These are phyloP conservation scores for Fusarium mexicanum DNA, from an alignment of 2,329 filamentous ascomycete species.

Conservation along the genomic window DNA sequence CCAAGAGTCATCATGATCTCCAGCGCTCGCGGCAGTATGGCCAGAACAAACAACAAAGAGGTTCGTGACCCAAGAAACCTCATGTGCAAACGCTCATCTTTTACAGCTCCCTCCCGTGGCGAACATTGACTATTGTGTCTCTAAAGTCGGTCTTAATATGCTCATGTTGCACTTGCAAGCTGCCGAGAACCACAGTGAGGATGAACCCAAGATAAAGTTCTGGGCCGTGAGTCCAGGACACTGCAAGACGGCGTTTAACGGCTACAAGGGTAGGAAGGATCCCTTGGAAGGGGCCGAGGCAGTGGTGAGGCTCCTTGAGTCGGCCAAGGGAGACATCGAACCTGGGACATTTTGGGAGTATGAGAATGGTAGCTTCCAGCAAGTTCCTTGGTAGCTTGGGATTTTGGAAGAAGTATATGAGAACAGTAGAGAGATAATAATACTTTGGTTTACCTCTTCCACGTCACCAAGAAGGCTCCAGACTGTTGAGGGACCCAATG, in stretches of 20 bases:
- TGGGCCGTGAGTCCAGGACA: slow-evolving; percentile 12
- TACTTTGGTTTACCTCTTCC: neutral
- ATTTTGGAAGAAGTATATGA: neutral
- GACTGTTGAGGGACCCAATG: neutral
- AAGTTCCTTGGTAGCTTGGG: neutral
- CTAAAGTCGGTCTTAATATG: slow-evolving; percentile 11
- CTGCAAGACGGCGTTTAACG: slow-evolving; percentile 16
- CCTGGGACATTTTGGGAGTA: slow-evolving; percentile 14
- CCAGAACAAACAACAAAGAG: neutral
- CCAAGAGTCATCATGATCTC: slow-evolving; percentile 17
- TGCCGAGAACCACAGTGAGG: neutral
- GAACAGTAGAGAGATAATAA: no score
- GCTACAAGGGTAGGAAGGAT: neutral
- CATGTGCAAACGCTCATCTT: neutral
- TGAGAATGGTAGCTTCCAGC: neutral
- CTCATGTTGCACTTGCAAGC: neutral
- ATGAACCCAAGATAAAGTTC: neutral
- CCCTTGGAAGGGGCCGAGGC: neutral
- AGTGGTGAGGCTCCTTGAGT: neutral
- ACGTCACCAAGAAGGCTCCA: neutral
- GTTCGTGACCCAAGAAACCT: neutral
- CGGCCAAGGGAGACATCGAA: neutral
- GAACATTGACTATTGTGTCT: slow-evolving; percentile 12
- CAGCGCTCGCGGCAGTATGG: slow-evolving; percentile 6
- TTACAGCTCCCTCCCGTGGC: slow-evolving; percentile 4